Conservation (phyloP, 2,329 filamentous ascomycete genomes). For the Cladosporium phlei region DNA sequence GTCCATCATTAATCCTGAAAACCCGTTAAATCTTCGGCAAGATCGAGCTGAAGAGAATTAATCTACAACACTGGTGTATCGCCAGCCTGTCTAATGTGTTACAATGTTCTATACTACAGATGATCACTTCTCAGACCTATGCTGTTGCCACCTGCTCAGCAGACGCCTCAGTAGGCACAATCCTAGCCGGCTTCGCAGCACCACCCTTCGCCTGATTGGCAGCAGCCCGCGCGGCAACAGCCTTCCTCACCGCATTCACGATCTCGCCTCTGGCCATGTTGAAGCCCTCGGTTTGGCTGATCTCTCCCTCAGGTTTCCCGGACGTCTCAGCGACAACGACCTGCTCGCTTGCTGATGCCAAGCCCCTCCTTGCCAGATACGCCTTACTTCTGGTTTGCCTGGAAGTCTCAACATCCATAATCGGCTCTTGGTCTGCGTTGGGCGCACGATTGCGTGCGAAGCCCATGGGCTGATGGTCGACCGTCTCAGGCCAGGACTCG, state of each 20-base stretch:
- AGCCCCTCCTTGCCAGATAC: neutral
- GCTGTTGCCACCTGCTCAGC: neutral
- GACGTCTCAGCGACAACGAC: neutral
- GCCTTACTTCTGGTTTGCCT: neutral
- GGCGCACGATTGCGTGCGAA: conserved; percentile 24
- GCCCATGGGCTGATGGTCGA: conserved; percentile 30
- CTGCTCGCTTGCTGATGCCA: neutral
- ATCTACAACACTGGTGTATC: neutral
- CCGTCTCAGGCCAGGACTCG: conserved; percentile 29
- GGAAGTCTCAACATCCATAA: conserved; percentile 1
- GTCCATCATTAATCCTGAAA: too few relatives aligned
- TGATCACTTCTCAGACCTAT: neutral
- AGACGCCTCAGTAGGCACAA: too few relatives aligned
- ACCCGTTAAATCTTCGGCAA: neutral
- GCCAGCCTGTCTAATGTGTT: neutral
- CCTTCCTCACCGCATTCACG: neutral
- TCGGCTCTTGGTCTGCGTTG: neutral
- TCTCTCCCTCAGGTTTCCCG: neutral
- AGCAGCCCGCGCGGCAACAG: neutral
- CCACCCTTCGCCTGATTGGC: neutral
- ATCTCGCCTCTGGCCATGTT: neutral
- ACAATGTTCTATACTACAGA: conserved; percentile 10
- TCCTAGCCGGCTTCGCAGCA: too few relatives aligned
- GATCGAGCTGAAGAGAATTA: neutral
- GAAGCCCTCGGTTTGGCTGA: neutral